Evolutionary conservation across 306 rosid species (phyloP).

Genomic region (Ammopiptanthus mongolicus): DNA sequence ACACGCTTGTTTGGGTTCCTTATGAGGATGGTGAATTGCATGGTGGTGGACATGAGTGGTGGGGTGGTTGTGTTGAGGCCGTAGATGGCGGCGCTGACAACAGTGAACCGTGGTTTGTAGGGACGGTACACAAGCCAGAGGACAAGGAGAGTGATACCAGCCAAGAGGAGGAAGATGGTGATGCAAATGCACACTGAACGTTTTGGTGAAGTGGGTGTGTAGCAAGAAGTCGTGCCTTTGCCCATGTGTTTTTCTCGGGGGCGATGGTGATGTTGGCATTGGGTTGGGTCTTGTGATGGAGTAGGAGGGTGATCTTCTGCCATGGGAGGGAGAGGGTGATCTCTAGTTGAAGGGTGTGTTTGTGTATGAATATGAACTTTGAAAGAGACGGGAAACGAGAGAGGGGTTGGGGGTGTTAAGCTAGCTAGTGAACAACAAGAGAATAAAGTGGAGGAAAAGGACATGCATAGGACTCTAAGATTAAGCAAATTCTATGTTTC

Average conservation of each 20-base stretch:
- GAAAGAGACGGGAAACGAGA: not conserved
- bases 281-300: not conserved
- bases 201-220: not conserved
- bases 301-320: not conserved
- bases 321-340: not conserved
- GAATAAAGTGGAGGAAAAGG: not conserved
- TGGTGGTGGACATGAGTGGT: constrained; percentile 45
- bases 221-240: not conserved
- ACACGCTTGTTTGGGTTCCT: constrained; percentile 75
- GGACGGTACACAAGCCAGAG: constrained; percentile 92
- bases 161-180: constrained; percentile 51
- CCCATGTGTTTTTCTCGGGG: not conserved
- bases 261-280: not conserved
- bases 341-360: not conserved
- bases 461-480: constrained; percentile 4
- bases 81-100: constrained; percentile 60
- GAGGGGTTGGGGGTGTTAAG: not conserved
- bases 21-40: constrained; percentile 74
- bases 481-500: too few relatives aligned
- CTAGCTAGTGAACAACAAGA: not conserved
- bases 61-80: constrained; percentile 53
- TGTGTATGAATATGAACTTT: not conserved
- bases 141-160: constrained; percentile 41
- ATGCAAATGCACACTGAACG: constrained; percentile 48
- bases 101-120: constrained; percentile 58